Conservation (phyloP, 2,329 filamentous ascomycete species). For the Diaporthe batatas region DNA sequence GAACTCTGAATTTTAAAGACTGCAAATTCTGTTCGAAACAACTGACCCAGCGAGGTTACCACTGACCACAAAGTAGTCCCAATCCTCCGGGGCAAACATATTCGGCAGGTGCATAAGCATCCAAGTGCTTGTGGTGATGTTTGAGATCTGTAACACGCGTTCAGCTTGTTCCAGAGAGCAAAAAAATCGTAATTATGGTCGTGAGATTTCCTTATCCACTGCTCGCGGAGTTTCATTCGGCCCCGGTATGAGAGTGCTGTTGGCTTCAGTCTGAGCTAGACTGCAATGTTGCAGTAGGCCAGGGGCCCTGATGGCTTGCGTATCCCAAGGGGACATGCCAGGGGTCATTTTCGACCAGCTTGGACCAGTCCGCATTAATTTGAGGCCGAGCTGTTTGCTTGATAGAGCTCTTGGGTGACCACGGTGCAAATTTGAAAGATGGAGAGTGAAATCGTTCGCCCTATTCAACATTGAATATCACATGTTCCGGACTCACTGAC, state of each 20-base stretch:
- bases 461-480: too few species aligned
- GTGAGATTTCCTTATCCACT: not conserved
- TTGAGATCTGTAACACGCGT: not conserved
- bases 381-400: too few species aligned
- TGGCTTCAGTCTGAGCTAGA: not conserved
- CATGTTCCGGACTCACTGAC: too few species aligned
- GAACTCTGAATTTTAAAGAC: too few species aligned
- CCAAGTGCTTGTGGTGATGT: too few species aligned
- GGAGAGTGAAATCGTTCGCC: too few species aligned
- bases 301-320: not conserved
- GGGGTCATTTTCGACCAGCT: not conserved
- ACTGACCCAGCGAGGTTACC: conserved; percentile 44
- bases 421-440: too few species aligned
- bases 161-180: too few species aligned
- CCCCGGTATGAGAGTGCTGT: not conserved
- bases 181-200: too few species aligned
- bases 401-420: too few species aligned
- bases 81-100: conserved; percentile 25
- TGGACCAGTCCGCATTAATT: too few species aligned
- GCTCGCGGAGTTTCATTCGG: conserved; percentile 3
- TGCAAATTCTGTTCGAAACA: conserved; percentile 39
- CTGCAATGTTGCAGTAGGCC: not conserved
- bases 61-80: conserved; percentile 46
- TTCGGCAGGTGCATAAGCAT: not conserved
- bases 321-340: not conserved